Conservation (phyloP, 2,329 filamentous ascomycete species). For the Capronia epimyces region DNA sequence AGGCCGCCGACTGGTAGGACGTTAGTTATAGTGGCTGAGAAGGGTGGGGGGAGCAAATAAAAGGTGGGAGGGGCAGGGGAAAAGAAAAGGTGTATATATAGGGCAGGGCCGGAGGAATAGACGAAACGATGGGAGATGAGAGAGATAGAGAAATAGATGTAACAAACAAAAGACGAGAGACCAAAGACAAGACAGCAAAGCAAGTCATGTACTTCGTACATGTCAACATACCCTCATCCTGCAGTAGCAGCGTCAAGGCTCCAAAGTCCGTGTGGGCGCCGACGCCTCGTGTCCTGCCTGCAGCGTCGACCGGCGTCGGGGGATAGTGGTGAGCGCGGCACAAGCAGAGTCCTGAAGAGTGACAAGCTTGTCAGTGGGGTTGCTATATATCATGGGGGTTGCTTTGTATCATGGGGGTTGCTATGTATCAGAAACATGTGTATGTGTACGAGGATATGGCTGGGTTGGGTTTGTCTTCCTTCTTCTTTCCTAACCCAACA, state of each 20-base stretch:
- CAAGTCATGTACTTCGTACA: constrained; percentile 41
- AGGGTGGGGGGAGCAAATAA: neutral
- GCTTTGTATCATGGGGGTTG: neutral
- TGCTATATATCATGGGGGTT: no score
- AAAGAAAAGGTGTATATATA: no score
- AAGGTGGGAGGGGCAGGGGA: no score
- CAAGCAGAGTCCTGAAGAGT: neutral
- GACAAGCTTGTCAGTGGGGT: neutral
- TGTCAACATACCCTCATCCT: constrained; percentile 36
- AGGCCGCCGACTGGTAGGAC: constrained; percentile 43
- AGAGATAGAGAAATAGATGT: no score
- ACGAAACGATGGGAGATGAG: no score
- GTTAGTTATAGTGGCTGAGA: no score
- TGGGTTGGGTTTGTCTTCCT: no score
- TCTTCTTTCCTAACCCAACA: no score
- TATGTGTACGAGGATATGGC: neutral
- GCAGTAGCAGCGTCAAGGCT: constrained; percentile 53
- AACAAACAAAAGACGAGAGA: no score
- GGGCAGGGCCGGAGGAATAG: no score
- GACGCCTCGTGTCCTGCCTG: constrained; percentile 34
- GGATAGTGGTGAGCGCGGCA: constrained; percentile 12
- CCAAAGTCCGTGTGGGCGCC: constrained; percentile 46
- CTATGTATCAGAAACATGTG: neutral
- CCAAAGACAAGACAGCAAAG: constrained; percentile 24
- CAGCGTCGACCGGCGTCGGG: constrained; percentile 10